phyloP scores from a whole-genome alignment of 2,329 filamentous ascomycete species.

The Colletotrichum abscissum region DNA sequence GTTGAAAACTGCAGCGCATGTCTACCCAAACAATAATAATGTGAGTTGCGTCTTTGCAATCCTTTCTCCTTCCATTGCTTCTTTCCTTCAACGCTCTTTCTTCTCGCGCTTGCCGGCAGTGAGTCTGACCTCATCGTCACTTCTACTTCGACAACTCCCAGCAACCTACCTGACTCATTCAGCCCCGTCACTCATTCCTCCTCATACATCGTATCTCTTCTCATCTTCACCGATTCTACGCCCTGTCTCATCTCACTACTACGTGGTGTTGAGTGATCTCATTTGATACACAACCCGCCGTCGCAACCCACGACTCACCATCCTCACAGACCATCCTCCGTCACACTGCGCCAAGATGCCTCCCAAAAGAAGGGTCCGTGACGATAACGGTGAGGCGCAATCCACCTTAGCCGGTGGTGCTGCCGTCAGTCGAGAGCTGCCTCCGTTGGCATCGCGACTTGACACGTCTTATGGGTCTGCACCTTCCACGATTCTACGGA shows the following conservation, averaged over 20 bases:
- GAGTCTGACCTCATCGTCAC: not conserved
- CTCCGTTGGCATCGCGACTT: conserved; percentile 37
- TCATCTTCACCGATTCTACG: not conserved
- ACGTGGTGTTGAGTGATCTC: not conserved
- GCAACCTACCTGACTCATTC: not conserved
- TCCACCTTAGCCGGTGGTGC: conserved; percentile 22
- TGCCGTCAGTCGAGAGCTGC: conserved; percentile 38
- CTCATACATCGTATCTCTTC: not conserved
- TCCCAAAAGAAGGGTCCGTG: conserved; percentile 22
- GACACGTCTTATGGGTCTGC: conserved; percentile 40
- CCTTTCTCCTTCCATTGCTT: not conserved
- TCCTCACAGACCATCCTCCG: not conserved
- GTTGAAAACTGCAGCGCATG: conserved; percentile 6
- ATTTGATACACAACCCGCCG: conserved; percentile 6
- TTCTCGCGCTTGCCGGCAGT: conserved; percentile 5
- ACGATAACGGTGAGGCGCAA: conserved; percentile 12
- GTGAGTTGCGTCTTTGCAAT: conserved; percentile 24
- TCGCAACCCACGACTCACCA: not conserved
- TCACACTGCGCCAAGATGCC: conserved; percentile 27
- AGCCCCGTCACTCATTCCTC: not conserved
- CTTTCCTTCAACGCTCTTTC: conserved; percentile 20
- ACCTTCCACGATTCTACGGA: conserved; percentile 35
- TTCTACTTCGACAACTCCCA: not conserved
- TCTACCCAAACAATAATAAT: conserved; percentile 29
- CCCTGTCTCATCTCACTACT: not conserved